Percentiles rank a stretch among this genome's conserved stretches.
Conservation (phyloP, 148 eudicot genomes). For the Dysphania ambrosioides region DNA sequence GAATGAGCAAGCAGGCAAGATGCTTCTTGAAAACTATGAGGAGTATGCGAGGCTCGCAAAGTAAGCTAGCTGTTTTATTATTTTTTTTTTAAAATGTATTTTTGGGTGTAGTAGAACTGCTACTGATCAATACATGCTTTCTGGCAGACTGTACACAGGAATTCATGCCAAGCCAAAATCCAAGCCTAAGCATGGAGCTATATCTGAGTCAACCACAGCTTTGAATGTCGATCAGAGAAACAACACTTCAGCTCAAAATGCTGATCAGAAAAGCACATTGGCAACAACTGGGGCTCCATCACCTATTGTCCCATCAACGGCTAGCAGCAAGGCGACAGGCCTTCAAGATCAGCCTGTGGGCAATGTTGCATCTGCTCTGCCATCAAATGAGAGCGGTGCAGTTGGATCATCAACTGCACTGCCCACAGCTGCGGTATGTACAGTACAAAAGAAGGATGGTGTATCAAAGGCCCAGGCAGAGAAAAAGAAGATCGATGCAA, state of each 20-base stretch:
- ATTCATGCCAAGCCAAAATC: conserved; percentile 89
- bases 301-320: conserved; percentile 35
- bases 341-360: conserved; percentile 42
- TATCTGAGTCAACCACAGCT: conserved; percentile 70
- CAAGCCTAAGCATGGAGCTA: conserved; percentile 65
- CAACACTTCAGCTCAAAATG: conserved; percentile 43
- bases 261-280: conserved; percentile 45
- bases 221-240: conserved; percentile 66
- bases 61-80: too few species aligned
- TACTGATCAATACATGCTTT: background rate
- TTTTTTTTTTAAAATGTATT: too few species aligned
- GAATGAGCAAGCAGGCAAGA: conserved; percentile 95
- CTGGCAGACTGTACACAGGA: conserved; percentile 78
- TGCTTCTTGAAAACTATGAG: conserved; percentile 91
- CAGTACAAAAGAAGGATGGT: conserved; percentile 49
- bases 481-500: conserved; percentile 83
- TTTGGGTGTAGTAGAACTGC: background rate
- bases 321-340: conserved; percentile 40
- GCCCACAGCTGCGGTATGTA: too few species aligned
- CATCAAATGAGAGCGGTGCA: conserved; percentile 40
- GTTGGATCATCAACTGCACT: conserved; percentile 33
- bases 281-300: conserved; percentile 31
- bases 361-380: conserved; percentile 19
- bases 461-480: conserved; percentile 53
- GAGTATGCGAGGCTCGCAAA: conserved; percentile 96